phyloP scores from a whole-genome alignment of 768 basidiomycete species.

The Mycena floridula region DNA sequence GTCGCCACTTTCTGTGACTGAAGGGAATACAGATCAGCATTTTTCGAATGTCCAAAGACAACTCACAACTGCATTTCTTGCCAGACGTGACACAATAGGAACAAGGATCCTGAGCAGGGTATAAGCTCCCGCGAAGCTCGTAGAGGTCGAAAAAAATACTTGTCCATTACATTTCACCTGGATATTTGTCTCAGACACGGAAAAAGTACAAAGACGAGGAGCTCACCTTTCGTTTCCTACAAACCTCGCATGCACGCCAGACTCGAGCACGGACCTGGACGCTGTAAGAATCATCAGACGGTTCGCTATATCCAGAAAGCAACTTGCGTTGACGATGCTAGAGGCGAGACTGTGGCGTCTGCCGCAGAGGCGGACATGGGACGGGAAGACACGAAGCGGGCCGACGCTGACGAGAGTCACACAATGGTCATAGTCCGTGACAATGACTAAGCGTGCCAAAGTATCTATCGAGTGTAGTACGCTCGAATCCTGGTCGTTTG shows the following conservation, averaged over 20 bases:
- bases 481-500: too few species aligned
- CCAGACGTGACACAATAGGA: constrained; percentile 13
- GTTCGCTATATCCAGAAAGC: too few species aligned
- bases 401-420: too few species aligned
- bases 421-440: too few species aligned
- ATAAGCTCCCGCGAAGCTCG: background rate
- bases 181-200: background rate
- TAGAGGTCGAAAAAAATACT: background rate
- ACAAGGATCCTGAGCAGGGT: constrained; percentile 10
- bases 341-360: too few species aligned
- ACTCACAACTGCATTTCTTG: constrained; percentile 14
- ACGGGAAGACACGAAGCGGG: too few species aligned
- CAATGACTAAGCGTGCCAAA: too few species aligned
- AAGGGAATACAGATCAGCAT: background rate
- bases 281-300: background rate
- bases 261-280: constrained; percentile 9
- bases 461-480: too few species aligned
- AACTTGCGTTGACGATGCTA: too few species aligned
- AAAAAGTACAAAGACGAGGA: background rate
- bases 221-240: constrained; percentile 12
- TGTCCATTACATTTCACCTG: constrained; percentile 16
- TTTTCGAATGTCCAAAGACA: background rate
- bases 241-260: constrained; percentile 14
- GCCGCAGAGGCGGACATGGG: too few species aligned
- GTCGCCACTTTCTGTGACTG: constrained; percentile 15